Evolutionary conservation across 257 asterid species (phyloP), one percentile per base, ranked within the genome.

Genomic region (Solanum etuberosum): DNA sequence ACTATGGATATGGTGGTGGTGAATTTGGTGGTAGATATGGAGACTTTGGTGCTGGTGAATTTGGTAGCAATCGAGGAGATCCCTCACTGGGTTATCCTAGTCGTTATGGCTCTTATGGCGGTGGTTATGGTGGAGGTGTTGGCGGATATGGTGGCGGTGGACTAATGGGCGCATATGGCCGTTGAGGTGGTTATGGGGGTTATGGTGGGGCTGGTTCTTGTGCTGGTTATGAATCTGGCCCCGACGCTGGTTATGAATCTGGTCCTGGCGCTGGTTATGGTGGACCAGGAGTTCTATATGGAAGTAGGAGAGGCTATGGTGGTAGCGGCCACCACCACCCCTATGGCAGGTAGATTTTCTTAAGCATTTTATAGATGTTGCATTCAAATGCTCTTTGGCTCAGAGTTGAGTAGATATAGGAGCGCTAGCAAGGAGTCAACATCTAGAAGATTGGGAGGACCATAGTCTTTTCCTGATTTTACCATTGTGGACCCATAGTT

Each of bases 311-410:
- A 88, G 97, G 98, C 87, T 95, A 94, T 93, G 92, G 98, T 91
- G 95, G 98, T 89, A 86, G 95, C 90, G 93, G 97, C 90, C 98
- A 98, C 42, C 95, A 95, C 89, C 99, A 96, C 91, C 99, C 99
- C 85, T 96, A 95, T 85, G 91, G 95, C 89, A 93, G 98, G 90
- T 96, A 96, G 98, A 92, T 92, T 87, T 89, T 92, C n/a, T 35
- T 90, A 92, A 91, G n/a, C n/a, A 76, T 77, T 76, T 76, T 32
- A 46, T 96, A 95, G 98, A 91, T 84, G 93, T 89, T 93, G 89
- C 89, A 83, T 84, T 89, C 93, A 89, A 87, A 88, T 92, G 91
- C 94, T 92, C 94, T 77, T 88, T 23, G 90, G 92, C 90, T 90
- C 94, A 89, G 83, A 90, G 89, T 91, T 90, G 91, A 90, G 89